phyloP scores from a whole-genome alignment of 2,329 filamentous ascomycete species.

The Metarhizium robertsii region DNA sequence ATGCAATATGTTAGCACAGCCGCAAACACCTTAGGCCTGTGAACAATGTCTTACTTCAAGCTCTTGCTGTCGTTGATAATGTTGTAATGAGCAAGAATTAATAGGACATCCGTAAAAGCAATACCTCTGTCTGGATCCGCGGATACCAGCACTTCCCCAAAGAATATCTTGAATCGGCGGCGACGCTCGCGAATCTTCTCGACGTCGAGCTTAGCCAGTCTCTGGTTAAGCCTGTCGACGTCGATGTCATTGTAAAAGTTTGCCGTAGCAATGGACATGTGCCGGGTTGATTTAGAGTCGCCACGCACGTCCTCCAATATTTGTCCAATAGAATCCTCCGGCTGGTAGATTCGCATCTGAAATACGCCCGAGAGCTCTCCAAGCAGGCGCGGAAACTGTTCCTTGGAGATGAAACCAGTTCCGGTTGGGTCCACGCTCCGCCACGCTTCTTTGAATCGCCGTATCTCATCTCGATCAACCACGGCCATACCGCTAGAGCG shows the following conservation, averaged over 20 bases:
- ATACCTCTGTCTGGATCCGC: slow-evolving; percentile 86
- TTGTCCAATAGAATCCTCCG: slow-evolving; percentile 75
- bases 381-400: slow-evolving; percentile 78
- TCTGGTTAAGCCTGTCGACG: slow-evolving; percentile 62
- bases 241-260: slow-evolving; percentile 55
- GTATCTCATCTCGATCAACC: slow-evolving; percentile 86
- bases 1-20: neutral
- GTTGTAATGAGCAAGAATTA: slow-evolving; percentile 97
- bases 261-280: slow-evolving; percentile 43
- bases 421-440: slow-evolving; percentile 88
- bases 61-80: slow-evolving; percentile 98
- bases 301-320: slow-evolving; percentile 78
- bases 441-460: slow-evolving; percentile 97
- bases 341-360: slow-evolving; percentile 92
- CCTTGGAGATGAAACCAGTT: slow-evolving; percentile 82
- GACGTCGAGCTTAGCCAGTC: slow-evolving; percentile 66
- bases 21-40: neutral
- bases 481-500: slow-evolving; percentile 85
- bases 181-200: slow-evolving; percentile 65
- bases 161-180: slow-evolving; percentile 84
- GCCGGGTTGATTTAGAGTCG: slow-evolving; percentile 41
- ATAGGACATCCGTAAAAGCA: slow-evolving; percentile 81
- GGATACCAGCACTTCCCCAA: slow-evolving; percentile 89
- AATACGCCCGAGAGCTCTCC: slow-evolving; percentile 93
- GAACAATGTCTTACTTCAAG: slow-evolving; percentile 48